Conservation (phyloP, 2,329 filamentous ascomycete genomes). For the Xylariomycetidae sp. region DNA sequence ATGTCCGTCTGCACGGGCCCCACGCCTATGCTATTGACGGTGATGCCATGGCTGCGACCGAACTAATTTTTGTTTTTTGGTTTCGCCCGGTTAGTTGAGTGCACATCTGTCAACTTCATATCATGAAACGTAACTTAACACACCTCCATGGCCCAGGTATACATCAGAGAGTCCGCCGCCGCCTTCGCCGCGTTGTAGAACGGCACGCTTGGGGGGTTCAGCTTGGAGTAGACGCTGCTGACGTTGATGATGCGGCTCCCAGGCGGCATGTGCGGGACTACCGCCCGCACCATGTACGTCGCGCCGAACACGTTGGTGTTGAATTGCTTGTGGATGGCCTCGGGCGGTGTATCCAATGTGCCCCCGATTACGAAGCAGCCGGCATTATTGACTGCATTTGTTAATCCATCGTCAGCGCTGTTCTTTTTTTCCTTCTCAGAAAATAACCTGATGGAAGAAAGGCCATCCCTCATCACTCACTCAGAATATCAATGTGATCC, state of each 20-base stretch:
- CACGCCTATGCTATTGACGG: constrained; percentile 14
- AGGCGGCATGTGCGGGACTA: constrained; percentile 23
- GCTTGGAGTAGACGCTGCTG: constrained; percentile 24
- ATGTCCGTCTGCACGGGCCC: constrained; percentile 14
- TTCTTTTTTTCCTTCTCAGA: too few relatives aligned
- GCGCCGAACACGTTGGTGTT: constrained; percentile 21
- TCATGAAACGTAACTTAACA: background rate
- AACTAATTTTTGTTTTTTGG: too few relatives aligned
- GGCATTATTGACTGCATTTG: constrained; percentile 26
- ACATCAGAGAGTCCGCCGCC: constrained; percentile 11
- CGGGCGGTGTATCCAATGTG: constrained; percentile 13
- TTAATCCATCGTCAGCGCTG: too few relatives aligned
- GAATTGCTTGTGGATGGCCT: constrained; percentile 19
- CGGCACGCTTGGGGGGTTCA: constrained; percentile 1
- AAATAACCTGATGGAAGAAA: background rate
- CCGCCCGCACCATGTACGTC: constrained; percentile 22
- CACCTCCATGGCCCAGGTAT: constrained; percentile 12
- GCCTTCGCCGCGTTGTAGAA: constrained; percentile 15
- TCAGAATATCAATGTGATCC: constrained; percentile 24
- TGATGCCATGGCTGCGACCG: constrained; percentile 15
- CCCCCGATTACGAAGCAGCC: constrained; percentile 8
- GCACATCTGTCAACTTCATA: background rate
- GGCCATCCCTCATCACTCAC: constrained; percentile 10
- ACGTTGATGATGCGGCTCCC: constrained; percentile 33
- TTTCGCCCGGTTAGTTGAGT: too few relatives aligned